Evolutionary conservation across 441 rosid species (phyloP).

Genomic region (Brassica balearica): DNA sequence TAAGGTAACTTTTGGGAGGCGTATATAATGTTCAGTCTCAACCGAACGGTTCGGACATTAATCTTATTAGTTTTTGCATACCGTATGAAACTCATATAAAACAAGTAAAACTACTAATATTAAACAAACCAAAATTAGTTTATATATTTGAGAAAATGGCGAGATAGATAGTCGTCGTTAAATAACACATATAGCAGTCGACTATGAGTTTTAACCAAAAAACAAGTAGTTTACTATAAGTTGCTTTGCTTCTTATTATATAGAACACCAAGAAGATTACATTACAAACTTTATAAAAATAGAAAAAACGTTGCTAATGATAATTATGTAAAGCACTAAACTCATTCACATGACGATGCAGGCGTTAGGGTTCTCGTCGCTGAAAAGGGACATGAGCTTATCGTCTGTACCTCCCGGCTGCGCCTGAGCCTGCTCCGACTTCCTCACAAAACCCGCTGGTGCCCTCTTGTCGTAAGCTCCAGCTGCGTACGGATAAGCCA

Average conservation of each 20-base stretch:
- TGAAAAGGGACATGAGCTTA: constrained; percentile 57
- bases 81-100: not conserved
- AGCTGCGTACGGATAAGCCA: constrained; percentile 81
- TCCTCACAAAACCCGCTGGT: constrained; percentile 78
- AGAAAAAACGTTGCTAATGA: not conserved
- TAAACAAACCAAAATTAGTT: not conserved
- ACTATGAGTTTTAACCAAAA: not conserved
- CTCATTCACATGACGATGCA: constrained; percentile 72
- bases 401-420: constrained; percentile 65
- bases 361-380: constrained; percentile 87
- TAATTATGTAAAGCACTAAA: not conserved
- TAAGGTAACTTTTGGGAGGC: not conserved
- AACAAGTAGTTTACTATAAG: constrained; percentile 7
- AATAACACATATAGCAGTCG: not conserved
- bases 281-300: constrained; percentile 4
- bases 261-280: not conserved
- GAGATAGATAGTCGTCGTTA: not conserved
- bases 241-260: constrained; percentile 19
- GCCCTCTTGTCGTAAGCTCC: constrained; percentile 90
- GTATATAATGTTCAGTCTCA: not conserved
- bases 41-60: not conserved
- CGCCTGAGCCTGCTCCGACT: constrained; percentile 65
- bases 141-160: not conserved
- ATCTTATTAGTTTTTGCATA: constrained; percentile 2
- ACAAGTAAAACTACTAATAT: not conserved